Conservation (phyloP, 208 protist genomes). For the Wallacemonas collosoma region DNA sequence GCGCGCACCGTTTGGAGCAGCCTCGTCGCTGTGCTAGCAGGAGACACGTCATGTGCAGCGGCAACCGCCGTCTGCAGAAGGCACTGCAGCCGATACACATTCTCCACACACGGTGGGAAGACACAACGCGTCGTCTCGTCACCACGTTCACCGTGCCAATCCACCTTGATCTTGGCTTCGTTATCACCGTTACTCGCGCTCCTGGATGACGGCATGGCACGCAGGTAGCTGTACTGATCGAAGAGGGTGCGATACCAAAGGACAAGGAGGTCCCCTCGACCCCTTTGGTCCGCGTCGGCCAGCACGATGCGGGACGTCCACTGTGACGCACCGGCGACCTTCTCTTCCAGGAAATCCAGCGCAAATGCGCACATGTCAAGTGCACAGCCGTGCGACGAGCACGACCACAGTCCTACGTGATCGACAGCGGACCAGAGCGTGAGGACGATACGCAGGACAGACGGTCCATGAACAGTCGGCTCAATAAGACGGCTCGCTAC, state of each 20-base stretch:
- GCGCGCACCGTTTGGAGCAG: too few relatives aligned
- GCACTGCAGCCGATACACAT: conserved; percentile 12
- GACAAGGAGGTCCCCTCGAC: background rate
- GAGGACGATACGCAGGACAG: background rate
- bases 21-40: background rate
- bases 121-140: background rate
- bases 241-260: background rate
- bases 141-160: background rate
- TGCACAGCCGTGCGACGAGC: background rate
- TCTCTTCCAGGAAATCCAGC: background rate
- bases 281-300: background rate
- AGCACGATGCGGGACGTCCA: background rate
- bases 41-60: background rate
- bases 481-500: background rate
- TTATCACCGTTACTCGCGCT: background rate
- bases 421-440: background rate
- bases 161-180: background rate
- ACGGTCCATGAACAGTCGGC: background rate
- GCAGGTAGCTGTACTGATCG: conserved; percentile 9
- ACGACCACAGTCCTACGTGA: background rate
- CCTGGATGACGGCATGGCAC: background rate
- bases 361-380: background rate
- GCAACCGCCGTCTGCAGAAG: background rate
- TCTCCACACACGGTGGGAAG: background rate
- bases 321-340: too few relatives aligned